A percentile compares a stretch with the other conserved stretches of the same genome.
These are phyloP conservation scores for Phtheirospermum japonicum DNA, from an alignment of 257 asterid species.

Conservation along the genomic window DNA sequence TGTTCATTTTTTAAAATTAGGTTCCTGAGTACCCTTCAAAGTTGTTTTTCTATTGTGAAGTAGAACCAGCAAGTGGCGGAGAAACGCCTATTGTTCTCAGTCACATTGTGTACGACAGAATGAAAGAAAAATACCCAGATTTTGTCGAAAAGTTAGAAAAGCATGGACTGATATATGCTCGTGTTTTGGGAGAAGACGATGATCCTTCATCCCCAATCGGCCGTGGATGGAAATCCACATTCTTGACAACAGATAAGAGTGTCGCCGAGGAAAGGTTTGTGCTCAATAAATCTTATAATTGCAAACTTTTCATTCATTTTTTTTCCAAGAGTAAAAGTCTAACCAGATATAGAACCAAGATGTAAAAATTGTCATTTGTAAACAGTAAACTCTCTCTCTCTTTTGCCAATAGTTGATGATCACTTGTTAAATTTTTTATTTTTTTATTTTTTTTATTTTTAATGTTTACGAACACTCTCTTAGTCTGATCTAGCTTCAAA, in stretches of 20 bases:
- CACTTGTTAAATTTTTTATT: too few relatives aligned
- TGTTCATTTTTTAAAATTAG: not conserved
- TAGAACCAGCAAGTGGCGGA: not conserved
- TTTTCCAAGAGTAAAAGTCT: too few relatives aligned
- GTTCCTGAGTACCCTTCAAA: slow-evolving; percentile 1
- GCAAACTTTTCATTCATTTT: too few relatives aligned
- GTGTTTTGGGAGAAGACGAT: not conserved
- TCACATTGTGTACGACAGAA: not conserved
- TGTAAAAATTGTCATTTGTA: too few relatives aligned
- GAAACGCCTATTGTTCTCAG: not conserved
- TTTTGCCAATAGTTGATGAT: too few relatives aligned
- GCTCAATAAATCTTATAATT: too few relatives aligned
- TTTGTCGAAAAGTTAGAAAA: not conserved
- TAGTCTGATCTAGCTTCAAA: not conserved
- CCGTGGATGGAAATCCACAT: slow-evolving; percentile 89
- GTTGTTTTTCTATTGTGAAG: not conserved
- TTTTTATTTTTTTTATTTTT: not conserved
- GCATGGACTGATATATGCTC: not conserved
- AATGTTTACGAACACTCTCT: not conserved
- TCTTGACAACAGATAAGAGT: slow-evolving; percentile 62
- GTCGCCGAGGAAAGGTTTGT: slow-evolving; percentile 83
- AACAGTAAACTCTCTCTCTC: too few relatives aligned
- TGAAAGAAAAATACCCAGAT: not conserved
- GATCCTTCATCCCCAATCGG: slow-evolving; percentile 1
- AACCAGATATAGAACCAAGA: too few relatives aligned